Evolutionary conservation across 345 rosid genomes (phyloP), one percentile per base, ranked within the genome.

Genomic region (Rhodamnia rubescens): DNA sequence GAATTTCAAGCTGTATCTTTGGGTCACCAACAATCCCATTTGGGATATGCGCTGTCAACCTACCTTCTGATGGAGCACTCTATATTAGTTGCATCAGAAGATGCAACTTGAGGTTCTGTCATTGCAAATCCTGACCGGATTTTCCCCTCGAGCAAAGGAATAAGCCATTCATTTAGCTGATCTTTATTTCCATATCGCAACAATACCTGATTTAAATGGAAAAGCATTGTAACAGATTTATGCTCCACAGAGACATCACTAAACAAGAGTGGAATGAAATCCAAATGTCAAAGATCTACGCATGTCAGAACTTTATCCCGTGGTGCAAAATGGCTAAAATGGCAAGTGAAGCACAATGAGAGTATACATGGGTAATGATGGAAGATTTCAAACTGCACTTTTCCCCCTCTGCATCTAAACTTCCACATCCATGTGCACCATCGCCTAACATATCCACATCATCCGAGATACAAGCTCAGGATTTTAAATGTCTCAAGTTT

Each of bases 41-140:
- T 2, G 1, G 22, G 52, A 61, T 32, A 82, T 82, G 53, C 47
- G 58, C 11, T 24, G 78, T 21, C 61, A 53, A 82, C 69, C 57
- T 84, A 93, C 99, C 99, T 95, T 90, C 22, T 90, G 88, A 97
- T 96, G 40, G 99, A 97, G 84, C 99, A 97, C 85, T 96, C 98
- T 52, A 97, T 95, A 87, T 97, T 97, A 84, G 99, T 97, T 85
- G 98, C 99, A 91, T 97, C 99, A 85, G 99, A 97, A 47, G 99
- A 97, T 54, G 99, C 99, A 90, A 97, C 99, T 88, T 92, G 95
- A 29, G 99, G 99, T 88, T 97, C 99, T 74, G 99, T 97, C 98
- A 97, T 97, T 81, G 99, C 99, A 88, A 97, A 97, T 89, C 96
- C 99, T 84, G 99, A 97, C 78, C 99, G 96, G 84, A 96, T 93